Evolutionary conservation across 805 yeast species (phyloP), one percentile per base, ranked within the genome.

Genomic region (Pichia ethanolica): DNA sequence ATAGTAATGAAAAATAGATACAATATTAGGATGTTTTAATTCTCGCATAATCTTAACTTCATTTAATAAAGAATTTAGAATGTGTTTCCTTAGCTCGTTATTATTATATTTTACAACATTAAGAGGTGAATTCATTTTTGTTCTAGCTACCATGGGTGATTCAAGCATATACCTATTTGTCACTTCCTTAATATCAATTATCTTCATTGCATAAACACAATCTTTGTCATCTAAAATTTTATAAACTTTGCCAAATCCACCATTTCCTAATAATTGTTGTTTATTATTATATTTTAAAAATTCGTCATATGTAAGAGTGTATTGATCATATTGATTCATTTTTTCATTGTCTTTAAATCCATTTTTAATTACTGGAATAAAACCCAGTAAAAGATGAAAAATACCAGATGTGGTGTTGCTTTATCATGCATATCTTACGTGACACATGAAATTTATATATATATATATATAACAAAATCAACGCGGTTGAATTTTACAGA

Each of bases 241-340:
- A 65, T 83, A 89, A 5, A 91, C 97, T 38, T 79, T 78, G 1
- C 97, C 98, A 63, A 81, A 89, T 0, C 97, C 97, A 2, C 99
- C 99, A 52, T 78, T 78, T 3, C 98, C 99, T 3, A 93, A 36
- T 13, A 44, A 30, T 3, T 35, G 35, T 0, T 14, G 25, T 36
- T 28, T 35, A 4, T 46, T 35, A n/a, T 26, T 34, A 8, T 44
- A 27, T 7, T 35, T 28, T 9, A 10, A 5, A 45, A 51, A 42
- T 3, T 51, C 51, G 3, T 33, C 35, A 5, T 25, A 26, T 2
- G 38, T 32, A 3, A 45, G 34, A 5, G 32, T 26, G 5, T 39
- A 39, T 5, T 8, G 12, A 1, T 39, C 34, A 20, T 25, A 25
- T 38, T 38, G 8, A 27, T 27, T n/a, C 9, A 7, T 25, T 37